Conservation (phyloP, 768 basidiomycete genomes). For the Lyophyllum shimeji region DNA sequence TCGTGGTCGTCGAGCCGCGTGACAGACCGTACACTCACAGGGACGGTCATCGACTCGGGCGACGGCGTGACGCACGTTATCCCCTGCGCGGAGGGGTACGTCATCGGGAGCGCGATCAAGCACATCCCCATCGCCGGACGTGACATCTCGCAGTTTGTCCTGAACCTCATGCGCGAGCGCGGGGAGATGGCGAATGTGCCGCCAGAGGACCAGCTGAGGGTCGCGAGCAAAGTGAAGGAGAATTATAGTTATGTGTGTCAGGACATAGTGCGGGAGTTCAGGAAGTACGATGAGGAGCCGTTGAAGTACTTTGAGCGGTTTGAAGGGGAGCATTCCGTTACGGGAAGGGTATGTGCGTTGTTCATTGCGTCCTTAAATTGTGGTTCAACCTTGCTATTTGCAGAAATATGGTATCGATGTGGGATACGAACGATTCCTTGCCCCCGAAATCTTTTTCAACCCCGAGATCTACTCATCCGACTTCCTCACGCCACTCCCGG, state of each 20-base stretch:
- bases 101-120: slow-evolving; percentile 98
- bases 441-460: slow-evolving; percentile 99
- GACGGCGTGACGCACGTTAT: slow-evolving; percentile 99
- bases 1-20: slow-evolving; percentile 94
- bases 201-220: slow-evolving; percentile 89
- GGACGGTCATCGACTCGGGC: slow-evolving; percentile 98
- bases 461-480: slow-evolving; percentile 98
- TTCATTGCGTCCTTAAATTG: neutral
- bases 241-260: slow-evolving; percentile 98
- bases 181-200: slow-evolving; percentile 90
- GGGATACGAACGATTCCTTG: slow-evolving; percentile 98
- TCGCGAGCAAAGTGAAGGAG: slow-evolving; percentile 96
- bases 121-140: slow-evolving; percentile 98
- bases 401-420: slow-evolving; percentile 95
- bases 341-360: slow-evolving; percentile 71
- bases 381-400: no score
- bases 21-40: slow-evolving; percentile 88
- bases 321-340: slow-evolving; percentile 92
- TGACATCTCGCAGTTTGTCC: slow-evolving; percentile 95
- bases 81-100: slow-evolving; percentile 94
- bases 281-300: slow-evolving; percentile 96
- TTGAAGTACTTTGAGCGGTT: slow-evolving; percentile 93
- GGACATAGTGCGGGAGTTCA: slow-evolving; percentile 98
- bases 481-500: slow-evolving; percentile 93
- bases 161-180: slow-evolving; percentile 93